Conservation (phyloP, 1,284 basidiomycete species). For the Bondarzewia mesenterica region DNA sequence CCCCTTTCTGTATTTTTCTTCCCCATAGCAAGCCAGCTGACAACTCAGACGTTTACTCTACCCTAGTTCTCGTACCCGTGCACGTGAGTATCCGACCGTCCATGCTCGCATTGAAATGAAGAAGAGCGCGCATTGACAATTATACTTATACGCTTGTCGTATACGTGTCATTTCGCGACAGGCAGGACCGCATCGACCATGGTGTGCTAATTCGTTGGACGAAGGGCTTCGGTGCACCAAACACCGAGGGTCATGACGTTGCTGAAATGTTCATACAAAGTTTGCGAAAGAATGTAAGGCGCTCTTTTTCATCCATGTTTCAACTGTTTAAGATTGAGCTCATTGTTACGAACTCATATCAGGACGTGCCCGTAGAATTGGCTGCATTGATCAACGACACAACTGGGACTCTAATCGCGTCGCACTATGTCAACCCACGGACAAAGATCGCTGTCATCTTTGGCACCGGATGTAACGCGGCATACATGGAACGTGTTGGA, state of each 20-base stretch:
- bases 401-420: slow-evolving; percentile 94
- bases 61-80: slow-evolving; percentile 89
- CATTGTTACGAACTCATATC: background rate
- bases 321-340: no score
- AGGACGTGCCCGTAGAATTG: slow-evolving; percentile 70
- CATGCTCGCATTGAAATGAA: background rate
- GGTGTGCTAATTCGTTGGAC: slow-evolving; percentile 97
- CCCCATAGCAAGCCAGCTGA: slow-evolving; percentile 6
- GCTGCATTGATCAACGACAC: slow-evolving; percentile 95
- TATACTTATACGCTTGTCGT: background rate
- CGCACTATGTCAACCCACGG: slow-evolving; percentile 87
- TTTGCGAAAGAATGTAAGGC: slow-evolving; percentile 63
- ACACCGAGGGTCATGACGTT: slow-evolving; percentile 91
- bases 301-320: background rate
- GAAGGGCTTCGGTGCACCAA: slow-evolving; percentile 91
- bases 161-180: slow-evolving; percentile 20
- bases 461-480: slow-evolving; percentile 97
- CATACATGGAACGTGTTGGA: slow-evolving; percentile 86
- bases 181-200: slow-evolving; percentile 91
- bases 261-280: slow-evolving; percentile 87
- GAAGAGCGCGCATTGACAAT: background rate
- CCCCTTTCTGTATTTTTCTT: slow-evolving; percentile 1
- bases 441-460: slow-evolving; percentile 96
- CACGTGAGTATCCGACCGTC: slow-evolving; percentile 42
- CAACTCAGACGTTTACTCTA: slow-evolving; percentile 9